These are phyloP conservation scores for Termitomyces sp. DNA, from an alignment of 768 basidiomycete genomes.

Conservation along the genomic window DNA sequence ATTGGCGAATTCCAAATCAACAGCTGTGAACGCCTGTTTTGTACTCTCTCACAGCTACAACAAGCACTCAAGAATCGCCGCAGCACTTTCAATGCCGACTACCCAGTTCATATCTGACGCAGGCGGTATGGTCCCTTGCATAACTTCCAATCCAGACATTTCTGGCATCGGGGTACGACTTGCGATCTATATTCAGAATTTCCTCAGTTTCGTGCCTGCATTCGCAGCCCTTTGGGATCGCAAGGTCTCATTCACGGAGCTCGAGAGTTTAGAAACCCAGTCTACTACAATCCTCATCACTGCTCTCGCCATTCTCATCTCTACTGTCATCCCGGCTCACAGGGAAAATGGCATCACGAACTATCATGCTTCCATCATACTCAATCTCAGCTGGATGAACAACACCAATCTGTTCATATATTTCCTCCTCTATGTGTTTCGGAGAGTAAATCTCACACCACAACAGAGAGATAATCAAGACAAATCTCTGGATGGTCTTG, in stretches of 20 bases:
- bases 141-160: not conserved
- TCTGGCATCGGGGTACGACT: constrained; percentile 1
- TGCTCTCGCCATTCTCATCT: constrained; percentile 18
- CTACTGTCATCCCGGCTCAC: constrained; percentile 16
- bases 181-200: constrained; percentile 18
- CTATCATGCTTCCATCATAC: not conserved
- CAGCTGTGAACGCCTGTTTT: no score
- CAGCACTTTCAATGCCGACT: not conserved
- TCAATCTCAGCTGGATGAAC: constrained; percentile 7
- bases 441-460: no score
- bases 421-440: no score
- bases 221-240: constrained; percentile 13
- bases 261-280: constrained; percentile 6
- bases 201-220: constrained; percentile 18
- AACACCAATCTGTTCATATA: no score
- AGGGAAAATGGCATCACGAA: not conserved
- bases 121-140: not conserved
- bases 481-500: no score
- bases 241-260: constrained; percentile 14
- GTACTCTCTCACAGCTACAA: not conserved
- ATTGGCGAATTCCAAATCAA: no score
- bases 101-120: not conserved
- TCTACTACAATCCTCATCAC: not conserved
- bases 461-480: no score
- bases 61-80: not conserved